phyloP scores from a whole-genome alignment of 345 rosid species.

The Citropsis articulata region DNA sequence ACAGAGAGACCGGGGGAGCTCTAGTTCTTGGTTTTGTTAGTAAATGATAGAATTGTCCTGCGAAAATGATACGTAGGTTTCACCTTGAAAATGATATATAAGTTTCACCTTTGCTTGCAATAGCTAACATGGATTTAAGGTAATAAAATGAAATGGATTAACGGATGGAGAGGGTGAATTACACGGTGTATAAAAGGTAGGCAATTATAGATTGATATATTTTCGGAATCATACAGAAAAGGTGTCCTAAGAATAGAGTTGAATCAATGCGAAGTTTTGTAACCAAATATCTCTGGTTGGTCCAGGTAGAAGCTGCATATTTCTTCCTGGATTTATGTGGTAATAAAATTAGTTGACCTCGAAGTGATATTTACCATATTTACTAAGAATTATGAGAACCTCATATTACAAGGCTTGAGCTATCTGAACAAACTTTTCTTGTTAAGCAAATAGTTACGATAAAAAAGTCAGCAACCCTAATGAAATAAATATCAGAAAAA shows the following conservation, averaged over 20 bases:
- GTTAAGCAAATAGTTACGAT: too few species aligned
- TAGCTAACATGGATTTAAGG: neutral
- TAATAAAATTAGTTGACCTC: neutral
- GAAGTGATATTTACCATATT: neutral
- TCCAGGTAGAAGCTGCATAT: neutral
- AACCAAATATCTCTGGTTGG: conserved; percentile 3
- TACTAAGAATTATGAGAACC: too few species aligned
- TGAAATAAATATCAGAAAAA: too few species aligned
- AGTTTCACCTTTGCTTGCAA: neutral
- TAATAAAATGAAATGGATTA: neutral
- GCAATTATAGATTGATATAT: neutral
- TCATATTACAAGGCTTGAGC: too few species aligned
- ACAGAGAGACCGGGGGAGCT: neutral
- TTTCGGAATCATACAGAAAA: neutral
- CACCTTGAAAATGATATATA: neutral
- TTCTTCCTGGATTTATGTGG: neutral
- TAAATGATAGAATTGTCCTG: conserved; percentile 14
- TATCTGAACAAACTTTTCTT: too few species aligned
- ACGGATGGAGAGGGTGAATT: conserved; percentile 12
- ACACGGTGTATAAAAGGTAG: neutral
- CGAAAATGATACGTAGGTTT: neutral
- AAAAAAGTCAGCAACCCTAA: too few species aligned
- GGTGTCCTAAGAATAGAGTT: conserved; percentile 9
- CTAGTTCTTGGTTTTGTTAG: neutral
- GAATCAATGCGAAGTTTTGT: neutral